Evolutionary conservation across 1,284 basidiomycete species (phyloP), one percentile per base, ranked within the genome.

Genomic region (Inonotus hispidus): DNA sequence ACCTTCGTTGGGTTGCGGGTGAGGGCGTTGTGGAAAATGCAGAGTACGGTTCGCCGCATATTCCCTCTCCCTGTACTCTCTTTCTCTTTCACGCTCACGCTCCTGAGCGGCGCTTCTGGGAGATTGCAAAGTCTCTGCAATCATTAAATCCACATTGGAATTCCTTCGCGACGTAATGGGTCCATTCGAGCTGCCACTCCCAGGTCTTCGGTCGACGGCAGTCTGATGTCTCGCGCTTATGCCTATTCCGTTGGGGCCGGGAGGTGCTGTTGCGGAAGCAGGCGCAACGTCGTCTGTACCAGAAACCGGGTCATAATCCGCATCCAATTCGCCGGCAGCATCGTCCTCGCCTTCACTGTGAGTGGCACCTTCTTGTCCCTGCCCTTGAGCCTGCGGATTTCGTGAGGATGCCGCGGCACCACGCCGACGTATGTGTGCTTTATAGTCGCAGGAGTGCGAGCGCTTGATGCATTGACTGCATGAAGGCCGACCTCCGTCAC

Each of bases 401-500:
- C 41, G 53, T 8, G 54, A 14, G 14, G 55, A 45, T 29, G 14
- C 55, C 27, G 76, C 66, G 41, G 77, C 78, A 53, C 83, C 83
- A 60, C 88, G 83, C 46, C 87, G 83, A 70, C 87, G 88, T 68
- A 81, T 83, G 67, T 83, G 84, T n/a, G 84, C 81, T 78, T 83
- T 84, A 66, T 92, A 92, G 69, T 91, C 89, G 71, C 90, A 92
- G 10, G 81, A 73, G 66, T 90, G 83, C 43, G 80, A 81, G 52
- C 89, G 82, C 71, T 92, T 91, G 65, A 83, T 74, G 69, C 89
- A 92, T 71, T 92, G 89, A 52, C 82, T 77, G 69, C 89, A 92
- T 14, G 88, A 87, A 13, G 89, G 89, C 54, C 87, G 82, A 38
- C 85, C 87, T 56, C 89, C 89, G 68, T 92, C 89, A 71, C 89